Conservation (phyloP, 306 rosid species). For the Dalbergia cochinchinensis region DNA sequence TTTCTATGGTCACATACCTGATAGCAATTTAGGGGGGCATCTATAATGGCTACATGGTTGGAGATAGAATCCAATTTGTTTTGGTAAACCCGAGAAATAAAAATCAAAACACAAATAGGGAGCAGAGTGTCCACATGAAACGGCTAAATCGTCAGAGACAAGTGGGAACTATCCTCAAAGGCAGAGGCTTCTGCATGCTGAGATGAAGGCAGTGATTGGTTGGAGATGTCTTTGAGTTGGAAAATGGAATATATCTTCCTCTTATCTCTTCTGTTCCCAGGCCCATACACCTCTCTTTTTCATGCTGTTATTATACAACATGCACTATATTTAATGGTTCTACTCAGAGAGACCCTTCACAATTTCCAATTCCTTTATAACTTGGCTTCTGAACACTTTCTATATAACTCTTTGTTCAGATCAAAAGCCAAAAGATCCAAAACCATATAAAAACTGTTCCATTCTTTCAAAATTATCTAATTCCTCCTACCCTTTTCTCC, state of each 20-base stretch:
- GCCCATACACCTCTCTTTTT: constrained; percentile 70
- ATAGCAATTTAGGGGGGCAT: too few relatives aligned
- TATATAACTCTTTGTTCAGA: constrained; percentile 25
- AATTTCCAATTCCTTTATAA: constrained; percentile 61
- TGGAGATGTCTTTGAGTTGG: constrained; percentile 55
- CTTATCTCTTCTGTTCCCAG: constrained; percentile 77
- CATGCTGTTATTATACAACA: constrained; percentile 5
- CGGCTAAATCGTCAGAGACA: constrained; percentile 35
- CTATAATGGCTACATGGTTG: too few relatives aligned
- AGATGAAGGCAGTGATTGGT: constrained; percentile 50
- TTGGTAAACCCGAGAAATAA: not conserved
- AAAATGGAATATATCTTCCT: constrained; percentile 60
- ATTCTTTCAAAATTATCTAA: not conserved
- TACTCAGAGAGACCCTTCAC: constrained; percentile 49
- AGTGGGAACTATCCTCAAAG: constrained; percentile 43
- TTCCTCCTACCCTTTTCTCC: constrained; percentile 16
- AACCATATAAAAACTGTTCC: not conserved
- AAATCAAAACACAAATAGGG: not conserved
- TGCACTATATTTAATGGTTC: constrained; percentile 55
- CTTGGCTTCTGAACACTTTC: constrained; percentile 56
- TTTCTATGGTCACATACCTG: too few relatives aligned
- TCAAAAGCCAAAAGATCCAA: constrained; percentile 45
- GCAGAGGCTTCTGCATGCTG: constrained; percentile 44
- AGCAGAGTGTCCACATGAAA: constrained; percentile 38
- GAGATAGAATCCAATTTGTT: not conserved